Evolutionary conservation across 2,329 filamentous ascomycete genomes (phyloP), one percentile per base, ranked within the genome.

Genomic region (Teratosphaeria nubilosa): DNA sequence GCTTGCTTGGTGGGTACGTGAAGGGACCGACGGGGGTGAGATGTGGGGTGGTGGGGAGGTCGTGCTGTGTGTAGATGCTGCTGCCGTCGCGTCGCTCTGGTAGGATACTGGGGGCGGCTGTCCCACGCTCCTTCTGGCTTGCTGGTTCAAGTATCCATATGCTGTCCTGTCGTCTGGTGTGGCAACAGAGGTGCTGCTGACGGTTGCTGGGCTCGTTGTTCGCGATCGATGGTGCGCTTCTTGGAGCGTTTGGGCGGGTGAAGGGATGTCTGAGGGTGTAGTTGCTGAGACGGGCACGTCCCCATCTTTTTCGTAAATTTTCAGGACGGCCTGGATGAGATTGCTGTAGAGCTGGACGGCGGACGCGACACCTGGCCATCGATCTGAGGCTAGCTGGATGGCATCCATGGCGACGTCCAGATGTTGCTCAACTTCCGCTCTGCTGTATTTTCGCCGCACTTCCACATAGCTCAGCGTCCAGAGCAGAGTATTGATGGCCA

Each of bases 381-480:
- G 82, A 68, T 92, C 88, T 0, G 88, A 87, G 58, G 90, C 91
- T 58, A 87, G 83, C 59, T 86, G 82, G 60, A 97, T 86, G 4
- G 88, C 87, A 56, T 91, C 86, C 59, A 96, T 77, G 0, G 89
- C 88, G 22, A 85, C 81, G 53, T 86, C 80, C 51, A 96, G 80
- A 64, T 94, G 82, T 27, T 83, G 78, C 67, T 92, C 85, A 0
- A 95, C 86, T 62, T 94, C 86, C 51, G 90, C 85, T 22, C 86
- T 83, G 3, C 81, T 72, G 69, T 96, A 87, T 20, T 82, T 78
- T 56, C 82, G 81, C 52, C 94, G 86, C 25, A 97, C 86, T 63
- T 92, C 87, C 3, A 86, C 81, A 68, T 95, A 96, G 1, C 91
- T 95, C 7, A 95, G 81, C 1, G 88, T 85, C 94, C 94, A 99